phyloP scores from a whole-genome alignment of 228 moss, liverwort and hornwort species.

The Sphagnum magellanicum region DNA sequence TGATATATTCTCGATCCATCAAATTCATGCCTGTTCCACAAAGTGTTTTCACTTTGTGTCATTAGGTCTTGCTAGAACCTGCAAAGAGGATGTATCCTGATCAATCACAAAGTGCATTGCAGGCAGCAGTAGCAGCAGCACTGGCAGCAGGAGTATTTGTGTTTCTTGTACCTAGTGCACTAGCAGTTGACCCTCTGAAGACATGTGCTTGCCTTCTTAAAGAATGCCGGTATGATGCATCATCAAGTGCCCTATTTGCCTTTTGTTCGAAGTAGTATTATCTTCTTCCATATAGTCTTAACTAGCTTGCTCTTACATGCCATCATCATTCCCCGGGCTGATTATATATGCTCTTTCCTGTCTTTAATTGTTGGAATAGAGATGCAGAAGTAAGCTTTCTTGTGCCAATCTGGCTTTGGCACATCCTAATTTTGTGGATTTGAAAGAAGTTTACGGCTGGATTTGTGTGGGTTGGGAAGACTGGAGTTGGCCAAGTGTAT shows the following conservation, averaged over 20 bases:
- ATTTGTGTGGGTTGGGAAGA: slow-evolving; percentile 19
- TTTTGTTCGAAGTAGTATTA: neutral
- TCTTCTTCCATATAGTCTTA: neutral
- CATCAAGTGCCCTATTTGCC: neutral
- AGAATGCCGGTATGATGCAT: slow-evolving; percentile 63
- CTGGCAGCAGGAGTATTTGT: slow-evolving; percentile 58
- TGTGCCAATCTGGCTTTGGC: too few species aligned
- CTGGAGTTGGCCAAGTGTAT: slow-evolving; percentile 89
- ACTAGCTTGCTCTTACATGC: neutral
- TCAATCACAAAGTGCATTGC: slow-evolving; percentile 10
- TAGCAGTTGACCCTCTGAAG: slow-evolving; percentile 76
- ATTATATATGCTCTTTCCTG: neutral
- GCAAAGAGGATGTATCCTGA: neutral
- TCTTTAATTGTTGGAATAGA: too few species aligned
- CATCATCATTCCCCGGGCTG: neutral
- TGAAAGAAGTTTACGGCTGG: too few species aligned
- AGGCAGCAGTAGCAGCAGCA: slow-evolving; percentile 48
- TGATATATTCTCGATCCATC: neutral
- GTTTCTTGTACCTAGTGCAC: slow-evolving; percentile 54
- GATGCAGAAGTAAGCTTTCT: too few species aligned
- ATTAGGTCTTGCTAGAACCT: neutral
- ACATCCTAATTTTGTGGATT: too few species aligned
- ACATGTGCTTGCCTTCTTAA: slow-evolving; percentile 77
- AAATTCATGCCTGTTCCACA: too few species aligned
- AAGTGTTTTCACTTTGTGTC: neutral